Conservation (phyloP, 1,139 yeast genomes). For the Yamadazyma sp. region DNA sequence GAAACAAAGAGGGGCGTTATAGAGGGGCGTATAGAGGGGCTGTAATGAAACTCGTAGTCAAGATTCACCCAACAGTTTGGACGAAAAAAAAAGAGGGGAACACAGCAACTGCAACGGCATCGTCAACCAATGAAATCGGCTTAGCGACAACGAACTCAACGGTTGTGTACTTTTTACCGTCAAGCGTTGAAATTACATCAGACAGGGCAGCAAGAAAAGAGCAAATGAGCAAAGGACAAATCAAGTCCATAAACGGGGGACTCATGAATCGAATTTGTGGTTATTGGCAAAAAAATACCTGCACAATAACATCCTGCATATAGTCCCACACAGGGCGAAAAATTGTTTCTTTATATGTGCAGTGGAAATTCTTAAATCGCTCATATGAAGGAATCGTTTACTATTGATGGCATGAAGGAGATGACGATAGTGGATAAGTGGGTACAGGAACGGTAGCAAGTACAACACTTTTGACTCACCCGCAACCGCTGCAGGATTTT, state of each 20-base stretch:
- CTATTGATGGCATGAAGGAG: no score
- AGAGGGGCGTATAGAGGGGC: background rate
- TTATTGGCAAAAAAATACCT: no score
- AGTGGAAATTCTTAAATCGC: background rate
- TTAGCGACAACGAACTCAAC: background rate
- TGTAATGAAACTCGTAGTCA: background rate
- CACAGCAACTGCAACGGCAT: background rate
- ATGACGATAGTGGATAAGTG: no score
- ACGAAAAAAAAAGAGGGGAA: background rate
- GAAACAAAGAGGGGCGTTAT: no score
- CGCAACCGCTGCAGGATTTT: no score
- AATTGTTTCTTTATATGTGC: no score
- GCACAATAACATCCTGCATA: background rate
- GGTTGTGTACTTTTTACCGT: background rate
- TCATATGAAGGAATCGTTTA: background rate
- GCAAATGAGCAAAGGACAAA: background rate
- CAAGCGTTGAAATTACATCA: no score
- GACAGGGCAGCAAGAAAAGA: background rate
- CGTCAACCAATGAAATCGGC: constrained; percentile 3
- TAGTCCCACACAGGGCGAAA: background rate
- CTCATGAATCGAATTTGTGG: background rate
- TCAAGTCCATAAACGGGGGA: constrained; percentile 2
- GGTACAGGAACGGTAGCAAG: no score
- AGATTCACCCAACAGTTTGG: background rate
- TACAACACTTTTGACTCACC: no score